phyloP scores from a whole-genome alignment of 1,284 basidiomycete species.

The Takashimella koratensis region DNA sequence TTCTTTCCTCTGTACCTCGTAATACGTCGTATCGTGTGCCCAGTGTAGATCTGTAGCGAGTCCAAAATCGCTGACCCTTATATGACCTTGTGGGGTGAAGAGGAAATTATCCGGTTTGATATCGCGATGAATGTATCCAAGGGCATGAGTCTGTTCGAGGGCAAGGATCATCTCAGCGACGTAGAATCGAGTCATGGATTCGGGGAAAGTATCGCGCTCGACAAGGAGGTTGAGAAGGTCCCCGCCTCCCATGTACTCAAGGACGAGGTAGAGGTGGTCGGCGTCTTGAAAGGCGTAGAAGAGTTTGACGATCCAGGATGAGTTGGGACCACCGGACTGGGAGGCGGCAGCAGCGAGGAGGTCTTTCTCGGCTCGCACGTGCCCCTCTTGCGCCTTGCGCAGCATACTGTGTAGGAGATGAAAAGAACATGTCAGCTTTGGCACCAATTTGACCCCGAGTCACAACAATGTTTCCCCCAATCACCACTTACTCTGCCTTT shows the following conservation, averaged over 20 bases:
- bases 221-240: slow-evolving; percentile 94
- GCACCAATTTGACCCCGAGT: no score
- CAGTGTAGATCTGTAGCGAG: slow-evolving; percentile 63
- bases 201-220: slow-evolving; percentile 87
- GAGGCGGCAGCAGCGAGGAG: slow-evolving; percentile 39
- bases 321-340: slow-evolving; percentile 56
- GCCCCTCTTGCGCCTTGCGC: slow-evolving; percentile 92
- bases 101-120: slow-evolving; percentile 97
- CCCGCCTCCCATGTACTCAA: slow-evolving; percentile 93
- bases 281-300: slow-evolving; percentile 76
- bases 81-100: slow-evolving; percentile 87
- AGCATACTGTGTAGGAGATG: slow-evolving; percentile 77
- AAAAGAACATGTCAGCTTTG: no score
- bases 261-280: slow-evolving; percentile 87
- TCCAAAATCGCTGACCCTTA: slow-evolving; percentile 93
- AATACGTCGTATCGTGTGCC: slow-evolving; percentile 89
- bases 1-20: slow-evolving; percentile 86
- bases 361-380: slow-evolving; percentile 49
- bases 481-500: slow-evolving; percentile 71
- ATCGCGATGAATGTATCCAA: slow-evolving; percentile 95
- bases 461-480: no score
- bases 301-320: slow-evolving; percentile 81
- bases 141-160: slow-evolving; percentile 86
- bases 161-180: slow-evolving; percentile 98
- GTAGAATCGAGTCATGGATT: slow-evolving; percentile 92